phyloP scores from a whole-genome alignment of 306 rosid species.

The Cicer chorassanicum region DNA sequence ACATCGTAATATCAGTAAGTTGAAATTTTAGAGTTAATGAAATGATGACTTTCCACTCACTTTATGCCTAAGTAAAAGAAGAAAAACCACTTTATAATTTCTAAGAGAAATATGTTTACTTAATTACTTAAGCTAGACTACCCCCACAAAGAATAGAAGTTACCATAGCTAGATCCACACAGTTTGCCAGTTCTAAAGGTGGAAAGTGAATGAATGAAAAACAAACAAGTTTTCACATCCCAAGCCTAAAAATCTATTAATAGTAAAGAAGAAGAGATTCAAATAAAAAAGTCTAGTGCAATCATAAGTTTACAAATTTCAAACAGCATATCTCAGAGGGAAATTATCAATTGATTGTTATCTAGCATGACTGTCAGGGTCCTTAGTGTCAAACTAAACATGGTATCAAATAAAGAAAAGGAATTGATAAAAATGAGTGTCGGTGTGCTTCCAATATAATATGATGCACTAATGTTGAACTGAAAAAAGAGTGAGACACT shows the following conservation, averaged over 20 bases:
- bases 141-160: not conserved
- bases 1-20: not conserved
- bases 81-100: not conserved
- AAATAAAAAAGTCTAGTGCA: not conserved
- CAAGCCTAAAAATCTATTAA: too few species aligned
- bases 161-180: not conserved
- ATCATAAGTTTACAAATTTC: not conserved
- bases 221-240: too few species aligned
- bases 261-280: not conserved
- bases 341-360: not conserved
- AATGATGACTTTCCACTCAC: conserved; percentile 10
- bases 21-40: not conserved
- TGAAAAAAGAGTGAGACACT: not conserved
- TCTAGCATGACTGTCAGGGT: not conserved
- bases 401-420: not conserved
- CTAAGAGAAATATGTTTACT: not conserved
- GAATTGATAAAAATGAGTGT: not conserved
- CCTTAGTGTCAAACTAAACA: not conserved
- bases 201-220: too few species aligned
- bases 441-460: not conserved
- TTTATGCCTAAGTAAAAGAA: not conserved
- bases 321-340: not conserved
- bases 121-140: not conserved
- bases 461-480: not conserved
- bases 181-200: not conserved